Evolutionary conservation across 169 alveolate genomes (phyloP), one percentile per base, ranked within the genome.

Genomic region (Besnoitia besnoiti): DNA sequence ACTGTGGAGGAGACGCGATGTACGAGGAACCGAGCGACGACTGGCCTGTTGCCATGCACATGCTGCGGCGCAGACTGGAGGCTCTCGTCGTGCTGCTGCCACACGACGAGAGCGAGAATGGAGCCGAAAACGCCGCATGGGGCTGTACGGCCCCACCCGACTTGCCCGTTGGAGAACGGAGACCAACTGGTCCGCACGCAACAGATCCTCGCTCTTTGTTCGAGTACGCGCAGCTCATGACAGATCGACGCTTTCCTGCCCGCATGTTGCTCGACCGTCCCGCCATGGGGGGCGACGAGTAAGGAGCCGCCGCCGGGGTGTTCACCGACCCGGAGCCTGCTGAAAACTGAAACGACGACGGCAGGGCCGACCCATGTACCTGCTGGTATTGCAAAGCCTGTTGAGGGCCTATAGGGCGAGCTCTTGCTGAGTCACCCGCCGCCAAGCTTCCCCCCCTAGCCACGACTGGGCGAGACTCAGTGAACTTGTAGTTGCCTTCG

Each of bases 31-130:
- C 67, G 30, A 55, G 30, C 7, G 67, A 55, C 30, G 67, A 55
- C 67, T 55, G 67, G 1, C 30, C 67, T 0, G 67, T 55, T 3
- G 67, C 67, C 67, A 55, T 19, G 30, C 67, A 3, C 67, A 55
- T 19, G 67, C 30, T 55, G 67, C 24, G 67, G 1, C 30, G 67
- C 12, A 5, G 33, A 1, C 67, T n/a, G 30, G 67, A 55, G 24
- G 67, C 67, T n/a, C 67, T 55, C 30, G 67, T 55, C 33, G 67
- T 55, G 67, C 24, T 55, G 67, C 67, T 55, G 67, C 67, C 67
- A 19, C 67, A 55, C 33, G 67, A 55, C 1, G 67, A 55, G 33
- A n/a, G 67, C 67, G 67, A 55, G 30, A 55, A n/a, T 19, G n/a
- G n/a, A n/a, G n/a, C n/a, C n/a, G 67, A 55, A 19, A n/a, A 55